A percentile compares a stretch with the other conserved stretches of the same genome.
These are phyloP conservation scores for Aspergillus piperis DNA, from an alignment of 2,329 filamentous ascomycete species.

Conservation along the genomic window DNA sequence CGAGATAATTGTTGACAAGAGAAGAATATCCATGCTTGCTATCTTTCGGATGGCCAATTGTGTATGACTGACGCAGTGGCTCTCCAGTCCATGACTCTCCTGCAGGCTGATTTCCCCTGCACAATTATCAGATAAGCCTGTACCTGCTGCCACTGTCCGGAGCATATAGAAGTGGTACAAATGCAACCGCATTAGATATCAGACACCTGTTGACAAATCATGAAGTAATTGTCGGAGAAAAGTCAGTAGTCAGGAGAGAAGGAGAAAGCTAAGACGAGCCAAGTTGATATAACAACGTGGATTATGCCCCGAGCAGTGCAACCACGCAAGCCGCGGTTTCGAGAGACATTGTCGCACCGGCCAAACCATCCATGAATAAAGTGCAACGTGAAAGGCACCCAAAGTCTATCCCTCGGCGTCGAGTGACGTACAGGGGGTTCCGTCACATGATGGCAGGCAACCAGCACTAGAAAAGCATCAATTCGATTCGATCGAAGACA, in stretches of 20 bases:
- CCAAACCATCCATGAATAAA: not conserved
- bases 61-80: not conserved
- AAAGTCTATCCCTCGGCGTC: not conserved
- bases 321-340: not conserved
- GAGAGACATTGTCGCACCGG: not conserved
- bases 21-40: too few species aligned
- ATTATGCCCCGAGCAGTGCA: not conserved
- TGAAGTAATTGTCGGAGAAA: not conserved
- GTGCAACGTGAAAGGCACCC: not conserved
- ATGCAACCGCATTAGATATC: not conserved
- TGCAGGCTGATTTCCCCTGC: not conserved
- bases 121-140: not conserved
- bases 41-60: too few species aligned
- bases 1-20: too few species aligned
- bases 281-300: not conserved
- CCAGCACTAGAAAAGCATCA: not conserved
- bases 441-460: constrained; percentile 1
- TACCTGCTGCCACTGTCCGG: not conserved
- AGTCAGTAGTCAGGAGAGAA: not conserved
- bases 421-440: not conserved
- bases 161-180: not conserved
- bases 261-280: not conserved
- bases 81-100: not conserved
- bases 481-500: not conserved
- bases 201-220: not conserved